Percentiles rank a stretch among this genome's conserved stretches.
phyloP scores from a whole-genome alignment of 164 flowering plant species.

The Kalanchoe fedtschenkoi region DNA sequence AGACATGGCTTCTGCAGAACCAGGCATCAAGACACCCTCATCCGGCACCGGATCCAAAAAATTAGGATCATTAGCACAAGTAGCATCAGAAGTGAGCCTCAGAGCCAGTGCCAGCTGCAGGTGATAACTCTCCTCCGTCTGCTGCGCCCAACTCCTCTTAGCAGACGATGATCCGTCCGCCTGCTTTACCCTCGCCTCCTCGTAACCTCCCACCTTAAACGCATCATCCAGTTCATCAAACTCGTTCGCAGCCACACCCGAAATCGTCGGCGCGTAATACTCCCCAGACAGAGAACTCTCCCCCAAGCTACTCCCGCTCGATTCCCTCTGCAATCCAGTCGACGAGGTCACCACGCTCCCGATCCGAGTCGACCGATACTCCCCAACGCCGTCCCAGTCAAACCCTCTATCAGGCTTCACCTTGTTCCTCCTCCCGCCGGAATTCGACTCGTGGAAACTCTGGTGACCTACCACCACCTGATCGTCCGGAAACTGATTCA shows the following conservation, averaged over 20 bases:
- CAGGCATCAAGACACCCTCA: slow-evolving; percentile 32
- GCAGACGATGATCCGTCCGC: slow-evolving; percentile 31
- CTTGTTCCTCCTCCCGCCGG: slow-evolving; percentile 29
- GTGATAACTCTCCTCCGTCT: slow-evolving; percentile 95
- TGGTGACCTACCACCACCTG: slow-evolving; percentile 17
- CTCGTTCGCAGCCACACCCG: slow-evolving; percentile 26
- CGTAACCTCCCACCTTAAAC: slow-evolving; percentile 24
- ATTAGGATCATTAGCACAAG: slow-evolving; percentile 89
- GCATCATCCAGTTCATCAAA: slow-evolving; percentile 28
- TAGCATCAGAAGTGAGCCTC: slow-evolving; percentile 74
- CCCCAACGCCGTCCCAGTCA: slow-evolving; percentile 42
- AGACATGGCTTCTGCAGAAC: slow-evolving; percentile 53
- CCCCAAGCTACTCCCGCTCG: slow-evolving; percentile 79
- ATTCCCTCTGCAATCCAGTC: slow-evolving; percentile 59
- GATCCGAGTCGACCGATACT: slow-evolving; percentile 23
- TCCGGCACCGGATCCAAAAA: slow-evolving; percentile 71
- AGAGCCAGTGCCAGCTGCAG: slow-evolving; percentile 86
- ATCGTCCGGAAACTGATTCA: slow-evolving; percentile 62
- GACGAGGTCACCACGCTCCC: slow-evolving; percentile 35
- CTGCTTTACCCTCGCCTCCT: slow-evolving; percentile 21
- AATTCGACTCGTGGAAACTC: slow-evolving; percentile 25
- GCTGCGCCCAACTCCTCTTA: slow-evolving; percentile 98
- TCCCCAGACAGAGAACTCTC: slow-evolving; percentile 67
- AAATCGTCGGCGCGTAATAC: slow-evolving; percentile 33
- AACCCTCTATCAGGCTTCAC: slow-evolving; percentile 28